phyloP scores from a whole-genome alignment of 805 yeast genomes.

The Cyberlindnera petersonii region DNA sequence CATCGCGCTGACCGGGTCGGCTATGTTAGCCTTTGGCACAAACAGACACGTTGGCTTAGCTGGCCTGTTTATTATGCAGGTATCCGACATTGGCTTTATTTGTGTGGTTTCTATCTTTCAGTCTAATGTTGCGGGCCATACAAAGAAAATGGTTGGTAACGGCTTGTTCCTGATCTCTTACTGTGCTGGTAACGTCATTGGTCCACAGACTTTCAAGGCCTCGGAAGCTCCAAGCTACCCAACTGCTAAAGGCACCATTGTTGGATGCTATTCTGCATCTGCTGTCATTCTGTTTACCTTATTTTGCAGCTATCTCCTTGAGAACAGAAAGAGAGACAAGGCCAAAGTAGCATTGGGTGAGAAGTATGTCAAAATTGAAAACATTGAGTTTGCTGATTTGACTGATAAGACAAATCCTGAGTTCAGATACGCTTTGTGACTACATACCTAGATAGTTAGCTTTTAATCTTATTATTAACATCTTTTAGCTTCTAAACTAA shows the following conservation, averaged over 20 bases:
- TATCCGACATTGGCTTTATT: constrained; percentile 35
- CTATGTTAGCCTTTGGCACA: constrained; percentile 31
- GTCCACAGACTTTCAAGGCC: constrained; percentile 65
- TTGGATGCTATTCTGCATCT: constrained; percentile 33
- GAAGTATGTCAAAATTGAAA: constrained; percentile 27
- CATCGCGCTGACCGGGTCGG: constrained; percentile 28
- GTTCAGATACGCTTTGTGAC: constrained; percentile 31
- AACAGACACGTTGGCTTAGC: constrained; percentile 27
- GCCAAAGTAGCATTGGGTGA: constrained; percentile 27
- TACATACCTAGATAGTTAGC: not conserved
- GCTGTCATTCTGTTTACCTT: constrained; percentile 33
- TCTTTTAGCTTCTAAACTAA: not conserved
- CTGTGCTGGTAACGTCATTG: constrained; percentile 64
- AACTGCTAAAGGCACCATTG: constrained; percentile 43
- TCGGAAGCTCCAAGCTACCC: constrained; percentile 56
- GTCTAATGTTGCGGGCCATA: constrained; percentile 64
- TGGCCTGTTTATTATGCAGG: constrained; percentile 30
- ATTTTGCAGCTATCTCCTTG: constrained; percentile 30
- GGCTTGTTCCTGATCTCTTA: constrained; percentile 61
- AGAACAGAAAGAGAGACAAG: constrained; percentile 41
- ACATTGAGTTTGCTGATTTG: constrained; percentile 41
- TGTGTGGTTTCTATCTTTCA: constrained; percentile 34
- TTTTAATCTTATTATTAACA: not conserved
- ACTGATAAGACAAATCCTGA: constrained; percentile 35
- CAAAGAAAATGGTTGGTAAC: constrained; percentile 62